Conservation (phyloP, 805 yeast genomes). For the Deakozyma indianensis region DNA sequence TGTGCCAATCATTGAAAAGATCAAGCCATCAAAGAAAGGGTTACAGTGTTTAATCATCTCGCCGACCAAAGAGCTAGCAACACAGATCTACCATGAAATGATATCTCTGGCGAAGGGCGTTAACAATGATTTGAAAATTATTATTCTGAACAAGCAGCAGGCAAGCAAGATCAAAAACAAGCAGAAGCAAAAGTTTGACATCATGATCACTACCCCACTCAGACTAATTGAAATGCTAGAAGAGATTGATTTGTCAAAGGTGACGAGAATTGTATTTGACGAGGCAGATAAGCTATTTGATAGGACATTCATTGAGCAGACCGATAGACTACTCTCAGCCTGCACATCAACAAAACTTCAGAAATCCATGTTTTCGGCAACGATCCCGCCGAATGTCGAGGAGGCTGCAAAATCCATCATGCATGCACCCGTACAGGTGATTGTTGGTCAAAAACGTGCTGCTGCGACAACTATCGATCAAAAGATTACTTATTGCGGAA, state of each 20-base stretch:
- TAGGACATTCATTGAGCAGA: slow-evolving; percentile 74
- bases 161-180: slow-evolving; percentile 41
- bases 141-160: slow-evolving; percentile 59
- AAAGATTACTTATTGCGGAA: slow-evolving; percentile 72
- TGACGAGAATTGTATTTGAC: slow-evolving; percentile 74
- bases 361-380: slow-evolving; percentile 85
- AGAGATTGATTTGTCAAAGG: slow-evolving; percentile 42
- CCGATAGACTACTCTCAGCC: slow-evolving; percentile 64
- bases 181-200: slow-evolving; percentile 52
- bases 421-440: slow-evolving; percentile 72
- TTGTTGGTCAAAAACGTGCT: slow-evolving; percentile 88
- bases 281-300: slow-evolving; percentile 94
- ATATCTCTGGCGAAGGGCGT: slow-evolving; percentile 37
- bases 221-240: slow-evolving; percentile 70
- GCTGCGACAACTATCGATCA: slow-evolving; percentile 79
- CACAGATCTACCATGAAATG: slow-evolving; percentile 66
- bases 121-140: slow-evolving; percentile 37
- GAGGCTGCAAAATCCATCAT: slow-evolving; percentile 74
- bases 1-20: slow-evolving; percentile 61
- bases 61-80: slow-evolving; percentile 90
- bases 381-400: slow-evolving; percentile 87
- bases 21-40: slow-evolving; percentile 30
- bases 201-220: slow-evolving; percentile 77
- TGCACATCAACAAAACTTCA: slow-evolving; percentile 33
- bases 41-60: slow-evolving; percentile 69